These are phyloP conservation scores for Cyclanthera cordifolia DNA, from an alignment of 306 rosid genomes.

Conservation along the genomic window DNA sequence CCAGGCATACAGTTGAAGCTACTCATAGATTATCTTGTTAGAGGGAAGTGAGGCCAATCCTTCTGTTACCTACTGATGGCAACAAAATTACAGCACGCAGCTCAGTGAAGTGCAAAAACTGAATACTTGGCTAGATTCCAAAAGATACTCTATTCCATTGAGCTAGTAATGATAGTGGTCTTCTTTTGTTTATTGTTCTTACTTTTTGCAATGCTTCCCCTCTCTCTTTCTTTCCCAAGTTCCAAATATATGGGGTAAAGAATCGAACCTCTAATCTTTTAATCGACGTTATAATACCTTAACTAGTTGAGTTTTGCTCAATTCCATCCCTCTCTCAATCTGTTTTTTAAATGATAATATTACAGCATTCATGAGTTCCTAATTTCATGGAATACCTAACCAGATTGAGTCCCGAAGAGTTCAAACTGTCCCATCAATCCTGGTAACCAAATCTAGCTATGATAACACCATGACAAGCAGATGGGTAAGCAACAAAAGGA, in stretches of 20 bases:
- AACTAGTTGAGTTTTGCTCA: neutral
- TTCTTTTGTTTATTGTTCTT: neutral
- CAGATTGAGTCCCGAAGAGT: neutral
- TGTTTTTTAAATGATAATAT: neutral
- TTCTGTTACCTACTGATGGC: neutral
- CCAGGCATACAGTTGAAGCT: slow-evolving; percentile 3
- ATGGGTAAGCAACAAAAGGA: neutral
- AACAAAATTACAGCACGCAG: neutral
- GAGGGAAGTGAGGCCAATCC: neutral
- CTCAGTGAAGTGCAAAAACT: neutral
- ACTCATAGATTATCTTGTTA: neutral
- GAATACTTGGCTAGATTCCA: neutral
- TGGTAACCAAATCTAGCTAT: neutral
- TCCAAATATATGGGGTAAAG: neutral
- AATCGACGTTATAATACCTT: neutral
- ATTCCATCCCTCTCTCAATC: neutral
- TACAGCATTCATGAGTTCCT: neutral
- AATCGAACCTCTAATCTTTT: neutral
- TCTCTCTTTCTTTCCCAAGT: neutral
- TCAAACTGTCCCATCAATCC: neutral
- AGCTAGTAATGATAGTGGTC: neutral
- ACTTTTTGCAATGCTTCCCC: neutral
- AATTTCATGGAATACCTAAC: neutral
- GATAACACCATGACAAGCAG: neutral
- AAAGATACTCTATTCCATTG: neutral